Conservation (phyloP, 2,329 filamentous ascomycete species). For the Cyphellophora europaea region DNA sequence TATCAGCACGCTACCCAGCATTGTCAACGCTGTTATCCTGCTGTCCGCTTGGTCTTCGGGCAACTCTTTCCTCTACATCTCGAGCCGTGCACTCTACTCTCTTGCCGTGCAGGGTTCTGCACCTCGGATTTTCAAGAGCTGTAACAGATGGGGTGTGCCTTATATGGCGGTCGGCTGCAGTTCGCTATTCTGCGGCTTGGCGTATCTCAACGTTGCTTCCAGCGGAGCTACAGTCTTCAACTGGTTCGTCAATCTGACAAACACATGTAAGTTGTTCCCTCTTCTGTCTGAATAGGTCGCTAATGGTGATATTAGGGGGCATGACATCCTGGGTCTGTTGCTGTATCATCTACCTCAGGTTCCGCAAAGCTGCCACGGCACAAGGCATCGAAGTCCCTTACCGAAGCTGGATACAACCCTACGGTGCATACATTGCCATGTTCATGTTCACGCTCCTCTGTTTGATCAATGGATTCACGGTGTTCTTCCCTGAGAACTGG, state of each 20-base stretch:
- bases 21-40: constrained; percentile 31
- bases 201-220: constrained; percentile 57
- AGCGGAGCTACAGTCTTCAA: constrained; percentile 54
- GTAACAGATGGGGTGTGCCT: constrained; percentile 54
- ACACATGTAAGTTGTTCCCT: constrained; percentile 25
- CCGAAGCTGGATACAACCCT: constrained; percentile 49
- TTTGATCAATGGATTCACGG: constrained; percentile 65
- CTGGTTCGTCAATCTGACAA: constrained; percentile 64
- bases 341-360: constrained; percentile 49
- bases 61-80: constrained; percentile 28
- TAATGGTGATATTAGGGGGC: constrained; percentile 2
- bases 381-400: constrained; percentile 46
- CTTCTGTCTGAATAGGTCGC: neutral
- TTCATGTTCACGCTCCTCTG: constrained; percentile 51
- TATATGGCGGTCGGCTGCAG: constrained; percentile 50
- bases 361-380: constrained; percentile 39
- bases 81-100: constrained; percentile 26
- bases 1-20: constrained; percentile 24
- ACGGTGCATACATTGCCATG: constrained; percentile 53
- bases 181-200: constrained; percentile 52
- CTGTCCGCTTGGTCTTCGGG: constrained; percentile 31
- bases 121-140: constrained; percentile 47
- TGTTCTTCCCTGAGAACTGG: constrained; percentile 61
- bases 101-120: constrained; percentile 40
- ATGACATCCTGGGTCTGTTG: constrained; percentile 60